Conservation (phyloP, 176 grass and related monocot species). For the Neostapfia colusana region DNA sequence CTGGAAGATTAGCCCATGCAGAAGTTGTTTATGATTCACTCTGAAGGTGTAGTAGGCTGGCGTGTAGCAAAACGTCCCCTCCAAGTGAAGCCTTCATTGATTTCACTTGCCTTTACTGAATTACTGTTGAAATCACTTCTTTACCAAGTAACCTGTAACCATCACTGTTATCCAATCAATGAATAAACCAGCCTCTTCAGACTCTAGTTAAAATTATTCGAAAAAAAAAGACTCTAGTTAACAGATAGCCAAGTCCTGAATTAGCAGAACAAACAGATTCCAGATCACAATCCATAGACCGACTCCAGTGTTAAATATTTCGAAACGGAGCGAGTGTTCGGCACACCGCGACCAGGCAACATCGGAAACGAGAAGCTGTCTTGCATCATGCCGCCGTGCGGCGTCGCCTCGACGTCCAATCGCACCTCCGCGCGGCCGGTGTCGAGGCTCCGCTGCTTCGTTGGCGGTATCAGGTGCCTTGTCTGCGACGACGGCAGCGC, state of each 20-base stretch:
- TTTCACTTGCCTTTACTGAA: neutral
- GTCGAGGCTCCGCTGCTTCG: slow-evolving; percentile 46
- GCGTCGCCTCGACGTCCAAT: slow-evolving; percentile 12
- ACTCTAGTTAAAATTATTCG: neutral
- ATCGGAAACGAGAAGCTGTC: slow-evolving; percentile 61
- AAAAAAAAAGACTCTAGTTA: no score
- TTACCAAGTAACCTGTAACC: neutral
- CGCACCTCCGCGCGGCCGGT: slow-evolving; percentile 19
- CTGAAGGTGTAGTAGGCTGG: neutral
- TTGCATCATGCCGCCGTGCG: neutral
- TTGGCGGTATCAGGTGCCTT: slow-evolving; percentile 38
- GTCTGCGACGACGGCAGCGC: slow-evolving; percentile 36
- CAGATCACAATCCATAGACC: neutral
- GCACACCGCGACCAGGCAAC: slow-evolving; percentile 14
- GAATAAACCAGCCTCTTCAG: neutral
- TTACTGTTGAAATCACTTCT: slow-evolving; percentile 9
- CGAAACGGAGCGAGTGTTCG: no score
- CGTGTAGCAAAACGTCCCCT: neutral
- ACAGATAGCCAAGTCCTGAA: neutral
- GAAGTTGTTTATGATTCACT: neutral
- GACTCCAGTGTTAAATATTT: no score
- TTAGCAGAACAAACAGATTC: neutral
- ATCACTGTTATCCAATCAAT: neutral
- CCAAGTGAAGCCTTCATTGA: neutral
- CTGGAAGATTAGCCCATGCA: neutral